Conservation (phyloP, 2,329 filamentous ascomycete species). For the Botrytis elliptica region DNA sequence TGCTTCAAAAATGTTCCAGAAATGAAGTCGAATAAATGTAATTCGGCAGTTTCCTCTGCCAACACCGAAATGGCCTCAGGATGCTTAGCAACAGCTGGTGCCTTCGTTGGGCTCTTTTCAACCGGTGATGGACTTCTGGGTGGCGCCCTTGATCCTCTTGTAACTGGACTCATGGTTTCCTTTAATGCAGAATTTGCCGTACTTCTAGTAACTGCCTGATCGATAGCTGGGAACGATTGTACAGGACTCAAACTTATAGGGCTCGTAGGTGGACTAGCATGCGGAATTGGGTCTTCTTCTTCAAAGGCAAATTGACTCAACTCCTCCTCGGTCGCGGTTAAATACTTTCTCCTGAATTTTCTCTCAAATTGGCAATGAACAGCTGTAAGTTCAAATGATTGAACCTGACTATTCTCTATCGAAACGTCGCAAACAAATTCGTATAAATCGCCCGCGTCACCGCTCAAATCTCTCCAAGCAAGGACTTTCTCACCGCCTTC, state of each 20-base stretch:
- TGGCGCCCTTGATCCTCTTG: conserved; percentile 26
- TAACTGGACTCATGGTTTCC: conserved; percentile 36
- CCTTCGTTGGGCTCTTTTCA: conserved; percentile 51
- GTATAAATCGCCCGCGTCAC: conserved; percentile 91
- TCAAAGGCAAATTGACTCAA: conserved; percentile 79
- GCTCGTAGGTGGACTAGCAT: conserved; percentile 58
- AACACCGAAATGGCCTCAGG: conserved; percentile 73
- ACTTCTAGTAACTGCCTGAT: conserved; percentile 27
- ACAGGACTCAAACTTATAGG: conserved; percentile 45
- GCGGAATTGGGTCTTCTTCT: conserved; percentile 61
- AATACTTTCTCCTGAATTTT: conserved; percentile 79
- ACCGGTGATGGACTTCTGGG: conserved; percentile 30
- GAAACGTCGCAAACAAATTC: conserved; percentile 91
- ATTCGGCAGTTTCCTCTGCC: conserved; percentile 72
- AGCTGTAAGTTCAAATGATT: conserved; percentile 78
- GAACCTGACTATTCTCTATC: conserved; percentile 67
- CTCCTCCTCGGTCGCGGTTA: conserved; percentile 78
- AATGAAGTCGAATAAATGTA: conserved; percentile 91
- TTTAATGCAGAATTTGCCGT: conserved; percentile 49
- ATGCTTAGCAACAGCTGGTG: conserved; percentile 57
- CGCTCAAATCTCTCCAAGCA: conserved; percentile 92
- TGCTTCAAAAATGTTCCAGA: conserved; percentile 72
- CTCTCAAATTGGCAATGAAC: conserved; percentile 97
- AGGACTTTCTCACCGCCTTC: conserved; percentile 81
- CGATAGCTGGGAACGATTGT: conserved; percentile 29